phyloP scores from a whole-genome alignment of 2,329 filamentous ascomycete species.

The Stagonosporopsis tanaceti region DNA sequence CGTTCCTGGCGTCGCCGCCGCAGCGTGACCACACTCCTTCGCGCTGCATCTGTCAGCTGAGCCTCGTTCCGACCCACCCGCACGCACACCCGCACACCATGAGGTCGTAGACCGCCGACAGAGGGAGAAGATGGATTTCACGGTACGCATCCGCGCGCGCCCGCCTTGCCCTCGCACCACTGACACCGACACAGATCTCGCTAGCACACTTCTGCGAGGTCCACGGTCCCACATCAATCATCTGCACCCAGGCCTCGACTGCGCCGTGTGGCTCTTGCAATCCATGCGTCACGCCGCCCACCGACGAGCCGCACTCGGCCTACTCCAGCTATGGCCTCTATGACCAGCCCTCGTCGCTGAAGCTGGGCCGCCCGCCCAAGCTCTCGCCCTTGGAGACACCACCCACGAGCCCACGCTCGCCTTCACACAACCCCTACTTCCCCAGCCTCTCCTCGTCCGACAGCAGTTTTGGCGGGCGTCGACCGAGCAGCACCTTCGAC shows the following conservation, averaged over 20 bases:
- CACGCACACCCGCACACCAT: slow-evolving; percentile 36
- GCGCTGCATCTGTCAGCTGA: slow-evolving; percentile 45
- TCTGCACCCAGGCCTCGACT: slow-evolving; percentile 66
- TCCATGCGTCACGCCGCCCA: slow-evolving; percentile 54
- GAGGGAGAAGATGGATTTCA: slow-evolving; percentile 51
- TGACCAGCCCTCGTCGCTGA: slow-evolving; percentile 43
- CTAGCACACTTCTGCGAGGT: slow-evolving; percentile 70
- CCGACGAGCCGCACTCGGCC: slow-evolving; percentile 46
- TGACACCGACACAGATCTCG: slow-evolving; percentile 59
- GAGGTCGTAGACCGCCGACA: slow-evolving; percentile 39
- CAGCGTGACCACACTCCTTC: slow-evolving; percentile 21
- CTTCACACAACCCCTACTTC: slow-evolving; percentile 60
- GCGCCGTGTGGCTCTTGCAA: slow-evolving; percentile 63
- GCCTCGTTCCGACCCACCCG: slow-evolving; percentile 39
- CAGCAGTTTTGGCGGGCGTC: slow-evolving; percentile 41
- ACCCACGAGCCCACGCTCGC: slow-evolving; percentile 51
- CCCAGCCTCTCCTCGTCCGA: slow-evolving; percentile 47
- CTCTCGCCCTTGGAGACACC: slow-evolving; percentile 52
- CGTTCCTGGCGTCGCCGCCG: background rate
- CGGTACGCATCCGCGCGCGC: slow-evolving; percentile 34
- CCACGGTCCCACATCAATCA: slow-evolving; percentile 68
- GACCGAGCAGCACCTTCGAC: slow-evolving; percentile 50
- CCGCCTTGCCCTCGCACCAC: slow-evolving; percentile 3
- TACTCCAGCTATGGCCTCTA: slow-evolving; percentile 47
- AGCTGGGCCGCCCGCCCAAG: slow-evolving; percentile 44